phyloP scores from a whole-genome alignment of 192 early-diverging fungal genomes.

The Entophlyctis luteolus region DNA sequence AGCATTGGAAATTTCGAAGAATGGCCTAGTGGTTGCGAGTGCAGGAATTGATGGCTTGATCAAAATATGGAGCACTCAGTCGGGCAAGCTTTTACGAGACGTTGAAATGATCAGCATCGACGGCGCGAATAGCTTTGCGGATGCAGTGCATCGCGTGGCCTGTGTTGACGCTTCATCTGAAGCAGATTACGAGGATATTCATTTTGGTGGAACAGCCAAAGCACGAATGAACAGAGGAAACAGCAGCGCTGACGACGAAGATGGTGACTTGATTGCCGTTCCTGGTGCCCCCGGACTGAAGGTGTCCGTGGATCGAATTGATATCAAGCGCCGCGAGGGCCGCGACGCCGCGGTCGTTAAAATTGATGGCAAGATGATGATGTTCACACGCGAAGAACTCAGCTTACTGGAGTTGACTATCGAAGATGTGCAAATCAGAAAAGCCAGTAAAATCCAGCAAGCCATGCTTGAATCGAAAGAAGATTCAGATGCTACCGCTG shows the following conservation, averaged over 20 bases:
- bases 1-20: slow-evolving; percentile 12
- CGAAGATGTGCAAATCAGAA: neutral
- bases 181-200: neutral
- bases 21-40: slow-evolving; percentile 4
- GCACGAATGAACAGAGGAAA: neutral
- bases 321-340: slow-evolving; percentile 8
- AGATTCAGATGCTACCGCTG: neutral
- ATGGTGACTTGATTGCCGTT: neutral
- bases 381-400: neutral
- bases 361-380: slow-evolving; percentile 15
- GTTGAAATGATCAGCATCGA: neutral
- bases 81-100: slow-evolving; percentile 12
- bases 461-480: neutral
- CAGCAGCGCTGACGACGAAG: neutral
- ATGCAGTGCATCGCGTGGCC: slow-evolving; percentile 2
- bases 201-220: neutral
- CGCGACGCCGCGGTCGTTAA: slow-evolving; percentile 3
- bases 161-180: neutral
- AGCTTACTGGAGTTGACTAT: slow-evolving; percentile 1
- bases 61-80: slow-evolving; percentile 18
- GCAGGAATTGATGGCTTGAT: slow-evolving; percentile 22
- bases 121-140: neutral
- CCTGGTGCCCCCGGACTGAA: slow-evolving; percentile 7
- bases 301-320: slow-evolving; percentile 2
- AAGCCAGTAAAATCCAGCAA: neutral